phyloP scores from a whole-genome alignment of 2,329 filamentous ascomycete genomes.

The Penicillium griseofulvum region DNA sequence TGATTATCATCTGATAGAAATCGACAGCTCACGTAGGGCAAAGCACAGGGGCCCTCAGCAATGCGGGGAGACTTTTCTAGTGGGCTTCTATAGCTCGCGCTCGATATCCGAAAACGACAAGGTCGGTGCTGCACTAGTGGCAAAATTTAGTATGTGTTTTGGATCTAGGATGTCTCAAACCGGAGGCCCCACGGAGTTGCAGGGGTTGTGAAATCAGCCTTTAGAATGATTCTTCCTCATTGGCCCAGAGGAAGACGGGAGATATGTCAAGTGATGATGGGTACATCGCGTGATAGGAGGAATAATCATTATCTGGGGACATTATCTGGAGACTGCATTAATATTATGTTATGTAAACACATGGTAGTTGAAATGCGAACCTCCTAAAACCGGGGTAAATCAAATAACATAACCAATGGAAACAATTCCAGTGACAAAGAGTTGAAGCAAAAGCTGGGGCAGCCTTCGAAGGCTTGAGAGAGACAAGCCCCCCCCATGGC shows the following conservation, averaged over 20 bases:
- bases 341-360: neutral
- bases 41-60: neutral
- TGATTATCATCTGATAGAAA: neutral
- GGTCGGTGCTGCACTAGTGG: neutral
- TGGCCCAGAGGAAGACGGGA: neutral
- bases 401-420: neutral
- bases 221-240: neutral
- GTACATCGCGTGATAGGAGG: neutral
- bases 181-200: constrained; percentile 2
- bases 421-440: neutral
- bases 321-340: neutral
- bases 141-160: neutral
- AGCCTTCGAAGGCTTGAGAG: no score
- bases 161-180: neutral
- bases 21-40: neutral
- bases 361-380: no score
- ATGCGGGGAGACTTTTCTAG: constrained; percentile 1
- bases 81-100: neutral
- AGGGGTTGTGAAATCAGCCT: neutral
- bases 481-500: no score
- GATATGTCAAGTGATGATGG: neutral
- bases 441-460: neutral
- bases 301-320: neutral
- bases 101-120: neutral
- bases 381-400: neutral